Percentiles rank a stretch among this genome's conserved stretches.
Conservation (phyloP, 306 rosid genomes). For the Prosopis cineraria region DNA sequence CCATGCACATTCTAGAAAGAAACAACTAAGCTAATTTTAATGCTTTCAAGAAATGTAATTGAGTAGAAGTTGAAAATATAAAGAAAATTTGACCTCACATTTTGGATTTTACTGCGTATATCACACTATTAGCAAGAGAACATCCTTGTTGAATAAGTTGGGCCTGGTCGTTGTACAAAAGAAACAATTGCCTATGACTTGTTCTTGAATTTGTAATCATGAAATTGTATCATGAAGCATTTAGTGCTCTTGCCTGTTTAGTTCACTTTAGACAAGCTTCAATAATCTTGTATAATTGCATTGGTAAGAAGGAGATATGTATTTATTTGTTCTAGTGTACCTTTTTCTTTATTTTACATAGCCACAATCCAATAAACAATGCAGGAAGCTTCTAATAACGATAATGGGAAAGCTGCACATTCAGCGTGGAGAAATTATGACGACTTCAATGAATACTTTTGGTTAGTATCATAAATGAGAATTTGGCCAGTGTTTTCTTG, state of each 20-base stretch:
- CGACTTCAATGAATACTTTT: constrained; percentile 96
- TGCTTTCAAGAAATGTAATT: neutral
- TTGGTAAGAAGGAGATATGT: neutral
- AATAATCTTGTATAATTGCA: neutral
- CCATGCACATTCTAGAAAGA: neutral
- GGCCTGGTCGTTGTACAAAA: neutral
- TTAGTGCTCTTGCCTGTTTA: neutral
- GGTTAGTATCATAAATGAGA: constrained; percentile 54
- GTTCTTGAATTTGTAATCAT: neutral
- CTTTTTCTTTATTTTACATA: neutral
- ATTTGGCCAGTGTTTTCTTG: constrained; percentile 19
- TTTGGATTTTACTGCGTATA: neutral
- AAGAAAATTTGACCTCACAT: neutral
- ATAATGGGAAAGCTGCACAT: constrained; percentile 94
- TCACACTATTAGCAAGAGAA: neutral
- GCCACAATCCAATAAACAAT: neutral
- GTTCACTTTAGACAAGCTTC: neutral
- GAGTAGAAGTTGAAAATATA: neutral
- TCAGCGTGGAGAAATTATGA: constrained; percentile 98
- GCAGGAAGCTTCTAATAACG: constrained; percentile 77
- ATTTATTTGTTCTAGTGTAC: neutral
- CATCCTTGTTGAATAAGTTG: neutral
- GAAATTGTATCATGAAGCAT: neutral
- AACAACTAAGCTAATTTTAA: neutral
- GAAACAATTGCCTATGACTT: neutral